Evolutionary conservation across 805 yeast genomes (phyloP).

Genomic region (Brettanomyces nanus): DNA sequence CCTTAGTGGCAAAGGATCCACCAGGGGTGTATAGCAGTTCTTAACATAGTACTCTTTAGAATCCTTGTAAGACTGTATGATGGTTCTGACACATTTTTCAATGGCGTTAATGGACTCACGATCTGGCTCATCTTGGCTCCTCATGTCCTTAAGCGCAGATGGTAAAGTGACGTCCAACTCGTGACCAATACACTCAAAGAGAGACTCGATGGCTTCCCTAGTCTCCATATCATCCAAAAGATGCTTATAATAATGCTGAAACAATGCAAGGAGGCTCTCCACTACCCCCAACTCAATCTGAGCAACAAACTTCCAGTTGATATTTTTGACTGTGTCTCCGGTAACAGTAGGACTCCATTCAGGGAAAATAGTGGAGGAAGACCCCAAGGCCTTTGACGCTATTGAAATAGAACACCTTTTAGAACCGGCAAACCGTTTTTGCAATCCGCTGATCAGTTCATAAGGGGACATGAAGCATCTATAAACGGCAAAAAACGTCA

Average conservation of each 20-base stretch:
- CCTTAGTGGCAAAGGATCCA: slow-evolving; percentile 29
- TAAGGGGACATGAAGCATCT: slow-evolving; percentile 57
- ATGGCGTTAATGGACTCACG: slow-evolving; percentile 14
- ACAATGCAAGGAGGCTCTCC: slow-evolving; percentile 65
- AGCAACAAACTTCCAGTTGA: slow-evolving; percentile 60
- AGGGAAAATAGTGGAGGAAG: slow-evolving; percentile 28
- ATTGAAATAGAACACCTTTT: slow-evolving; percentile 53
- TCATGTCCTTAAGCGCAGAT: slow-evolving; percentile 21
- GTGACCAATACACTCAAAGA: slow-evolving; percentile 59
- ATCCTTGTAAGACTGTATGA: slow-evolving; percentile 45
- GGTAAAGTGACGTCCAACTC: slow-evolving; percentile 52
- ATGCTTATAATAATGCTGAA: slow-evolving; percentile 65
- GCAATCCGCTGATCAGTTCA: slow-evolving; percentile 42
- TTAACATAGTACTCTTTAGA: slow-evolving; percentile 64
- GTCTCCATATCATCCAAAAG: slow-evolving; percentile 61
- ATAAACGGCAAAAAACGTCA: slow-evolving; percentile 63
- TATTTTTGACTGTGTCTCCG: slow-evolving; percentile 31
- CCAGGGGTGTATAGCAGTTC: slow-evolving; percentile 59
- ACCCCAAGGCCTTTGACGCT: slow-evolving; percentile 8
- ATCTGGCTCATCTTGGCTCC: slow-evolving; percentile 12
- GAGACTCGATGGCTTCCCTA: slow-evolving; percentile 51
- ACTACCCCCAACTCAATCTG: slow-evolving; percentile 77
- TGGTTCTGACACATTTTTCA: slow-evolving; percentile 14
- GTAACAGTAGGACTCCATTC: slow-evolving; percentile 44
- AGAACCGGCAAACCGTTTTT: slow-evolving; percentile 52